Conservation (phyloP, 257 asterid genomes). For the Solanum chaucha region DNA sequence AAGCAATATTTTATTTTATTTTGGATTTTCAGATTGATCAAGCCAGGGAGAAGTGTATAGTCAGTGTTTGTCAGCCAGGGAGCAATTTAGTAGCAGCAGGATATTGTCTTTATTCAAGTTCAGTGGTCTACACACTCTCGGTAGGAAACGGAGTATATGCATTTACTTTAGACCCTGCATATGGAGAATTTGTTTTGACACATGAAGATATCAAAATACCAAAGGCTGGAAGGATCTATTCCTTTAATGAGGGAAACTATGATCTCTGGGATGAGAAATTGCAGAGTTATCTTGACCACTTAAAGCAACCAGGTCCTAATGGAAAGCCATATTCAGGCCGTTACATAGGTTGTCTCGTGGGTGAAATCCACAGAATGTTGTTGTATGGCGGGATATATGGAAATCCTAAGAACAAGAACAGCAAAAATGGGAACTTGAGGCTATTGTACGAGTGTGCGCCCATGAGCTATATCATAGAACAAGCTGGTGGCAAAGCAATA, state of each 20-base stretch:
- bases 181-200: slow-evolving; percentile 81
- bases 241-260: slow-evolving; percentile 92
- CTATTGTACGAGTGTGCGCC: slow-evolving; percentile 95
- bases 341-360: slow-evolving; percentile 86
- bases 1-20: not conserved
- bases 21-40: slow-evolving; percentile 43
- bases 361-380: slow-evolving; percentile 77
- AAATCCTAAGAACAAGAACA: slow-evolving; percentile 66
- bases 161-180: slow-evolving; percentile 80
- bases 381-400: slow-evolving; percentile 91
- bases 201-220: slow-evolving; percentile 71
- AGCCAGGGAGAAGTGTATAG: slow-evolving; percentile 45
- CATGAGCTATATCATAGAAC: slow-evolving; percentile 73
- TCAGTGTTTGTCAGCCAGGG: slow-evolving; percentile 90
- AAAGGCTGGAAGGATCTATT: slow-evolving; percentile 61
- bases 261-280: slow-evolving; percentile 80
- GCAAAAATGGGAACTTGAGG: slow-evolving; percentile 85
- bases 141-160: slow-evolving; percentile 72
- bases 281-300: slow-evolving; percentile 75
- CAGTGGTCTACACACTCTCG: slow-evolving; percentile 61
- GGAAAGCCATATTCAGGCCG: slow-evolving; percentile 91
- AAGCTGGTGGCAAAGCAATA: slow-evolving; percentile 73
- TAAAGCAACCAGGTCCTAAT: slow-evolving; percentile 81
- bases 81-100: slow-evolving; percentile 85
- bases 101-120: slow-evolving; percentile 95